Evolutionary conservation across 2,329 filamentous ascomycete genomes (phyloP).

Genomic region (Capronia epimyces): DNA sequence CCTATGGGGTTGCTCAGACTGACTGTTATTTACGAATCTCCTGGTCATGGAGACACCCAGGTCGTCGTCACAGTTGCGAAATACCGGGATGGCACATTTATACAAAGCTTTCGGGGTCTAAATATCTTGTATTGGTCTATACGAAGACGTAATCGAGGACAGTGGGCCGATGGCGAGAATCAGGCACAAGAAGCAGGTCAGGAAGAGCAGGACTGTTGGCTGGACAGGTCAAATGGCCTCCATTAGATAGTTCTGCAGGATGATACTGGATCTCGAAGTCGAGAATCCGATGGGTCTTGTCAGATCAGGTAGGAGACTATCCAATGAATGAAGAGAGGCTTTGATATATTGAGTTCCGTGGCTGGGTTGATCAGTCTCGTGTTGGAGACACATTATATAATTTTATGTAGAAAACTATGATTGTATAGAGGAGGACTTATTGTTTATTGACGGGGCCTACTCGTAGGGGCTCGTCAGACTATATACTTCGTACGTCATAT

Average conservation of each 20-base stretch:
- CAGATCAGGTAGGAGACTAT: no score
- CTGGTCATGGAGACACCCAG: not conserved
- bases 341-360: no score
- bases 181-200: not conserved
- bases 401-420: no score
- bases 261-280: not conserved
- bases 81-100: not conserved
- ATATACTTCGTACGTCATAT: no score
- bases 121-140: not conserved
- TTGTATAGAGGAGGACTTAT: no score
- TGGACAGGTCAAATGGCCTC: not conserved
- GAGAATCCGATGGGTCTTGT: not conserved
- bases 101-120: conserved; percentile 1
- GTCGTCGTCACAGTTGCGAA: not conserved
- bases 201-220: not conserved
- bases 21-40: conserved; percentile 1
- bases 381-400: no score
- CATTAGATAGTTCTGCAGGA: not conserved
- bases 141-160: not conserved
- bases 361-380: no score
- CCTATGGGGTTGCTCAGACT: not conserved
- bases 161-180: not conserved
- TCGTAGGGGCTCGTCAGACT: no score
- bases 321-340: no score
- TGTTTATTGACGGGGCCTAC: no score